Evolutionary conservation across 352 stramenopile genomes (phyloP), one percentile per base, ranked within the genome.

Genomic region (Phytophthora boehmeriae): DNA sequence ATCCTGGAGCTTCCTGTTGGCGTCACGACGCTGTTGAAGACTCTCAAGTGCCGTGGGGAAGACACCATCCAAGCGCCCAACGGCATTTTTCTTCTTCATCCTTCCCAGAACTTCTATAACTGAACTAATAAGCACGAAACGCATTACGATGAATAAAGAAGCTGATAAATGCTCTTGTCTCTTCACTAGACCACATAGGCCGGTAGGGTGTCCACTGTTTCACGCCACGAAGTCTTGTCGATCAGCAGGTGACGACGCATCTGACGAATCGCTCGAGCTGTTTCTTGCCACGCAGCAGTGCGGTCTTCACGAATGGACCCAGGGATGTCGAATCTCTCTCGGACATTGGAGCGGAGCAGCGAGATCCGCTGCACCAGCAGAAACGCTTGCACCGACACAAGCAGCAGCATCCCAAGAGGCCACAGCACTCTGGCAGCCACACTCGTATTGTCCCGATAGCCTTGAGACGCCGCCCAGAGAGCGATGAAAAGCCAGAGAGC

Each of bases 191-290:
- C 68, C 30, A 55, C 57, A 41, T 75, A 78, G 23, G 70, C 61
- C 9, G 66, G 61, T 36, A 78, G 59, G 19, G 66, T 63, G 22
- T 42, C 55, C 42, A 76, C 66, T 17, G 58, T 6, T 30, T 30
- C 50, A 32, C 59, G 56, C 22, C 41, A 58, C 30, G 53, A 50
- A 6, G 47, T 55, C 13, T 53, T 22, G 27, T 78, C 62, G 56
- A 76, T 74, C 54, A 76, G 59, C 14, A 78, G 45, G 55, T 78
- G 70, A 25, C 63, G 58, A 20, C 51, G 62, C 66, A 78, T 78
- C 55, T 78, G 70, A 14, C 58, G 62, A 42, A 78, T 73, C 25
- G 58, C 62, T 4, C 70, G 61, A 47, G 49, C 59, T 22, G 61
- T 66, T 54, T 77, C 68, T 52, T 74, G 64, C 59, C 59, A 74